These are phyloP conservation scores for Talaromyces sp. DNA, from an alignment of 2,329 filamentous ascomycete species.

Conservation along the genomic window DNA sequence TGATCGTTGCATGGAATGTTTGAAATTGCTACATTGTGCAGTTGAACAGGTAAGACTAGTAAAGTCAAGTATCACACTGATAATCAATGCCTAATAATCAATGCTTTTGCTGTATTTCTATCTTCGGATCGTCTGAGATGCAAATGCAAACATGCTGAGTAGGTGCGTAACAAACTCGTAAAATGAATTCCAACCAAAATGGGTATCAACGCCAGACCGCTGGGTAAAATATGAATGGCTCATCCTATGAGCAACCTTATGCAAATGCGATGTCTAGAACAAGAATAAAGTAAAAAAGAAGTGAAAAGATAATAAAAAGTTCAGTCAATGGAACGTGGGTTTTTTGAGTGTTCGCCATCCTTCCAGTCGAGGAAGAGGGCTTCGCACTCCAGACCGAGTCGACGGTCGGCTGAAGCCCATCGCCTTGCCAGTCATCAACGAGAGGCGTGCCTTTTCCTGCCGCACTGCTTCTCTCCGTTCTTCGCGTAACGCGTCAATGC, in stretches of 20 bases:
- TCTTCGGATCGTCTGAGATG: background rate
- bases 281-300: background rate
- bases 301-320: background rate
- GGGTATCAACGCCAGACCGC: conserved; percentile 12
- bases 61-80: background rate
- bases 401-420: conserved; percentile 8
- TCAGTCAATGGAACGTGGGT: conserved; percentile 7
- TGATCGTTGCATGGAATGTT: background rate
- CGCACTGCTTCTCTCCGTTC: conserved; percentile 54
- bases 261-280: conserved; percentile 5
- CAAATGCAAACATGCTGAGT: background rate
- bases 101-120: background rate
- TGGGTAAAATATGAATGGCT: conserved; percentile 2
- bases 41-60: background rate
- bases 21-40: background rate
- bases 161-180: background rate
- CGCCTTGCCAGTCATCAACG: conserved; percentile 26
- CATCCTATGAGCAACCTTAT: conserved; percentile 9
- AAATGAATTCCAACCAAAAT: conserved; percentile 1
- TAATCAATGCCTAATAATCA: too few relatives aligned
- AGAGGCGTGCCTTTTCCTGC: conserved; percentile 35
- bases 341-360: conserved; percentile 9
- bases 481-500: conserved; percentile 68
- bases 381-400: conserved; percentile 9
- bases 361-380: conserved; percentile 11